A percentile compares a stretch with the other conserved stretches of the same genome.
These are phyloP conservation scores for Pseudogymnoascus sp. DNA, from an alignment of 2,329 filamentous ascomycete genomes.

Conservation along the genomic window DNA sequence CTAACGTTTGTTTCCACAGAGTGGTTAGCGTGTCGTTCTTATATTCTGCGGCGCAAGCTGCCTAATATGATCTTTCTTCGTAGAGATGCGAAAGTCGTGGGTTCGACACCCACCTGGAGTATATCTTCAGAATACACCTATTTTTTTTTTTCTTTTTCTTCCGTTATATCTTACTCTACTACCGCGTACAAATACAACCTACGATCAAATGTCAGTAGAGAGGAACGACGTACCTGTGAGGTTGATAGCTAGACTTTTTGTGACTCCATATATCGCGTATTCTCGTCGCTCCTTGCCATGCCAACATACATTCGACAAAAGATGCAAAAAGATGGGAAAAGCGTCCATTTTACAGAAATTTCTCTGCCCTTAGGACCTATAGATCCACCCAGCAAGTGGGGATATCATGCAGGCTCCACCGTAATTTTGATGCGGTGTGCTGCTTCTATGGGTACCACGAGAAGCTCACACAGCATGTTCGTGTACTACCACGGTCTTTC, in stretches of 20 bases:
- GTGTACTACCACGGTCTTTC: background rate
- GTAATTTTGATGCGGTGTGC: background rate
- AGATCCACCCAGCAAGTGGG: background rate
- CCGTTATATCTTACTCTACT: background rate
- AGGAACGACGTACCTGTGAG: background rate
- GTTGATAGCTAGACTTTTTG: background rate
- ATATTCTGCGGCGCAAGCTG: slow-evolving; percentile 23
- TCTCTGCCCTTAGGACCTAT: background rate
- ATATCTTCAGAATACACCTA: slow-evolving; percentile 15
- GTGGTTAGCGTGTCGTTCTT: slow-evolving; percentile 34
- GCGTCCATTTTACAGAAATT: background rate
- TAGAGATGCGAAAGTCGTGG: slow-evolving; percentile 32
- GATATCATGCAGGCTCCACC: background rate
- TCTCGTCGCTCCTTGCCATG: background rate
- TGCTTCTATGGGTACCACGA: background rate
- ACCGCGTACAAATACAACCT: background rate
- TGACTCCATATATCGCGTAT: background rate
- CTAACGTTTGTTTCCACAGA: slow-evolving; percentile 20
- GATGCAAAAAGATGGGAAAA: background rate
- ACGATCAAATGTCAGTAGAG: background rate
- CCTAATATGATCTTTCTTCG: slow-evolving; percentile 23
- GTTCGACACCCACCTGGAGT: slow-evolving; percentile 31
- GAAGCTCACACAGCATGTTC: background rate
- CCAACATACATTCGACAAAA: background rate
- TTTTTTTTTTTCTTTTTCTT: background rate